Evolutionary conservation across 176 grass and related monocot species (phyloP).

Genomic region (Microstegium vimineum): DNA sequence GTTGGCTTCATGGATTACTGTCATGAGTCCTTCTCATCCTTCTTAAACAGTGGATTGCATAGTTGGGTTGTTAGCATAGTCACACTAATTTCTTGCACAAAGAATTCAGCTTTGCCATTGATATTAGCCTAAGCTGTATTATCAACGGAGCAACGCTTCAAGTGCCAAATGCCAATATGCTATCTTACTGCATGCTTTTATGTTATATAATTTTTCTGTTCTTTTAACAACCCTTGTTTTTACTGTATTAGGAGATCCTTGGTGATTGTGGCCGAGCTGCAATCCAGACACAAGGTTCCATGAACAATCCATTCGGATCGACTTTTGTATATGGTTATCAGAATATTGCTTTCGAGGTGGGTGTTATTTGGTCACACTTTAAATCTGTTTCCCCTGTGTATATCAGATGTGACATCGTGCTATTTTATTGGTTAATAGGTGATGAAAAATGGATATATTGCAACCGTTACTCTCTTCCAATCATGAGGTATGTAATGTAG

Average conservation of each 20-base stretch:
- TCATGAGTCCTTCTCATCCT: neutral
- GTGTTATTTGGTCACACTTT: neutral
- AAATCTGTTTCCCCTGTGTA: neutral
- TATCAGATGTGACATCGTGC: neutral
- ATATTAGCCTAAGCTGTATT: neutral
- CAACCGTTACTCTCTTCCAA: slow-evolving; percentile 84
- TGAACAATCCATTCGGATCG: slow-evolving; percentile 96
- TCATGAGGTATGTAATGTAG: slow-evolving; percentile 39
- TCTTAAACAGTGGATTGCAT: neutral
- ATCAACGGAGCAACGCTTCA: neutral
- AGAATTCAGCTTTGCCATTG: neutral
- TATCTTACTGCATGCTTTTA: neutral
- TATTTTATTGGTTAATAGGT: slow-evolving; percentile 44
- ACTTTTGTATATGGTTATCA: slow-evolving; percentile 97
- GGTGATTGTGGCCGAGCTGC: slow-evolving; percentile 87
- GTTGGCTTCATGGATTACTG: neutral
- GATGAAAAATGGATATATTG: slow-evolving; percentile 95
- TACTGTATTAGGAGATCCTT: slow-evolving; percentile 66
- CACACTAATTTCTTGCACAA: neutral
- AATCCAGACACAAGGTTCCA: slow-evolving; percentile 94
- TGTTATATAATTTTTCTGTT: neutral
- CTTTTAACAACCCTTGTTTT: neutral
- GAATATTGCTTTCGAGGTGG: slow-evolving; percentile 92
- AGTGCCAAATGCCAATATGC: neutral
- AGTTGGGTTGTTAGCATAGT: neutral